phyloP scores from a whole-genome alignment of 225 moss, liverwort and hornwort species.

The Lunularia cruciata region DNA sequence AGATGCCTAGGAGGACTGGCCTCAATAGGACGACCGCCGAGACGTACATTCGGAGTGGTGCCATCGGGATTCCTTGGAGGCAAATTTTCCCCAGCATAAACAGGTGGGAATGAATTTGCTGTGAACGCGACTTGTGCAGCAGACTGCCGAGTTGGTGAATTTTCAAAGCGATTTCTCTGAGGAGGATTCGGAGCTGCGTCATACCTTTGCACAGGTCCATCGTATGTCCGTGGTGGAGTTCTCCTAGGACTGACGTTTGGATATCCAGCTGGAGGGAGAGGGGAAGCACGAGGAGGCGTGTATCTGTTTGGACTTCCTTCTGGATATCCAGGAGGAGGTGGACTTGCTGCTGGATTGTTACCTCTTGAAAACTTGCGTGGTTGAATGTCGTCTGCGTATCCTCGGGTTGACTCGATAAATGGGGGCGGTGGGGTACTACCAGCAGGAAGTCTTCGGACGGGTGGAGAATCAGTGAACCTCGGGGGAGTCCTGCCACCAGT shows the following conservation, averaged over 20 bases:
- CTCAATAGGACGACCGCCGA: not conserved
- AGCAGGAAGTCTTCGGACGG: not conserved
- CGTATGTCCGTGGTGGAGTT: constrained; percentile 16
- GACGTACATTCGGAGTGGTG: constrained; percentile 15
- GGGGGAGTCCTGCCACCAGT: constrained; percentile 8
- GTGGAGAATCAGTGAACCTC: not conserved
- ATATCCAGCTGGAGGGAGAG: not conserved
- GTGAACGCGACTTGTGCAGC: not conserved
- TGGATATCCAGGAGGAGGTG: not conserved
- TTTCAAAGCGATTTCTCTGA: not conserved
- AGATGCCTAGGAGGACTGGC: constrained; percentile 12
- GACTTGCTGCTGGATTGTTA: not conserved
- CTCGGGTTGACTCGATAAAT: not conserved
- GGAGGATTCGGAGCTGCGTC: constrained; percentile 24
- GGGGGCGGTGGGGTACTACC: not conserved
- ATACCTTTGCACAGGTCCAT: not conserved
- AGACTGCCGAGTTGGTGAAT: constrained; percentile 9
- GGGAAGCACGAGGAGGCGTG: not conserved
- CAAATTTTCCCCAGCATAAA: constrained; percentile 11
- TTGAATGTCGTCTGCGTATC: constrained; percentile 1
- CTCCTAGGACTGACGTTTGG: not conserved
- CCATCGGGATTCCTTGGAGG: constrained; percentile 9
- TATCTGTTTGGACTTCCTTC: constrained; percentile 17
- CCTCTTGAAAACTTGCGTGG: not conserved
- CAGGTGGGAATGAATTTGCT: constrained; percentile 18